Conservation (phyloP, 441 rosid genomes). For the Mallotus japonicus region DNA sequence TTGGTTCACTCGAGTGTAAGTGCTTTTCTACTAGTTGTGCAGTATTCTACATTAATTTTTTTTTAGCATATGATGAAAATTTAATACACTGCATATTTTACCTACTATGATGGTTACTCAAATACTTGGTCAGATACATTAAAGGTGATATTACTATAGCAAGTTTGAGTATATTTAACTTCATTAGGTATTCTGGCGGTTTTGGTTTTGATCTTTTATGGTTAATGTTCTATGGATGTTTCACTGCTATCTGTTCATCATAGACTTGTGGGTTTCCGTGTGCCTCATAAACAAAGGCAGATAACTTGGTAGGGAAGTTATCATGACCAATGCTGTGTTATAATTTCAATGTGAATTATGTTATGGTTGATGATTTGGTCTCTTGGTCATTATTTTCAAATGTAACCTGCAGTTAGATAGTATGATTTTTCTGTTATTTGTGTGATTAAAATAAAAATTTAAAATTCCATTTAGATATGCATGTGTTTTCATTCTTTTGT, state of each 20-base stretch:
- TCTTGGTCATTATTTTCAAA: neutral
- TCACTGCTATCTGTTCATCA: conserved; percentile 4
- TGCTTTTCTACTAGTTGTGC: conserved; percentile 17
- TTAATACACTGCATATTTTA: conserved; percentile 5
- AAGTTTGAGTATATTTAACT: neutral
- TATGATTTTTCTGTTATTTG: neutral
- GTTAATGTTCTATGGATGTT: conserved; percentile 7
- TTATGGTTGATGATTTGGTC: conserved; percentile 1
- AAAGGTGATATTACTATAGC: neutral
- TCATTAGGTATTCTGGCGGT: conserved; percentile 9
- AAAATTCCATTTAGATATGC: neutral
- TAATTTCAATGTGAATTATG: neutral
- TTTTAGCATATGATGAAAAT: neutral
- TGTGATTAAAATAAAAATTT: neutral
- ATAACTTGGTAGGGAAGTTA: neutral
- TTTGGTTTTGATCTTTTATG: neutral
- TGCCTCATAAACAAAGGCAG: neutral
- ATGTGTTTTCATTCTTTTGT: neutral
- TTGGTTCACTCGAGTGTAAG: conserved; percentile 99
- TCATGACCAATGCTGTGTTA: neutral
- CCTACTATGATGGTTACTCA: conserved; percentile 2
- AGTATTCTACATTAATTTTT: neutral
- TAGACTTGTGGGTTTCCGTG: conserved; percentile 2
- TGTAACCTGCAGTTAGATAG: neutral
- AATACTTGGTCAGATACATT: neutral